A percentile compares a stretch with the other conserved stretches of the same genome.
Conservation (phyloP, 768 basidiomycete species). For the Dictyophora rubrovolvata region DNA sequence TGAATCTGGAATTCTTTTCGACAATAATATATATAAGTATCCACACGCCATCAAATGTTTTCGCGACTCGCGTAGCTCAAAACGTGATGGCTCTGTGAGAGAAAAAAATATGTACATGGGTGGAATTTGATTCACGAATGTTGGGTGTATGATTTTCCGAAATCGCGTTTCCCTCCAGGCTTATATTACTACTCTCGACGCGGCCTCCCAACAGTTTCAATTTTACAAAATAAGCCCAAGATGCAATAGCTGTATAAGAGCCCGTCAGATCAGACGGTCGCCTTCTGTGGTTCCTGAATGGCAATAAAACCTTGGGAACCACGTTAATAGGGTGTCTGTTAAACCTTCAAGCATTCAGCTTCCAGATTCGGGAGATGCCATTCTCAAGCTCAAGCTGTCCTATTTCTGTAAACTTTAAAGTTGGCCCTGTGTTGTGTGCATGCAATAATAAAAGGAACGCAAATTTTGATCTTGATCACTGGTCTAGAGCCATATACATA, state of each 20-base stretch:
- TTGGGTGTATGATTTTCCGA: background rate
- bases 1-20: background rate
- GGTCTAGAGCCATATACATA: background rate
- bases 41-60: background rate
- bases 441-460: background rate
- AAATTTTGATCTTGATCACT: background rate
- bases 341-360: background rate
- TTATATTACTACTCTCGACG: background rate
- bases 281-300: background rate
- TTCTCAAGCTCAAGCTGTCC: background rate
- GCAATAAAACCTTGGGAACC: background rate
- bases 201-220: background rate
- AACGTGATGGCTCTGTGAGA: background rate
- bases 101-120: background rate
- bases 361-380: background rate
- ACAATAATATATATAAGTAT: background rate
- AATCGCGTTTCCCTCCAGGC: background rate
- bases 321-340: background rate
- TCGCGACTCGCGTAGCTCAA: background rate
- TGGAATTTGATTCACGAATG: background rate
- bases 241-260: background rate
- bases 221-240: background rate
- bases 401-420: background rate
- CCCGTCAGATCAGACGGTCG: background rate
- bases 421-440: background rate